Conservation (phyloP, 805 yeast genomes). For the Wickerhamiella shivajii region DNA sequence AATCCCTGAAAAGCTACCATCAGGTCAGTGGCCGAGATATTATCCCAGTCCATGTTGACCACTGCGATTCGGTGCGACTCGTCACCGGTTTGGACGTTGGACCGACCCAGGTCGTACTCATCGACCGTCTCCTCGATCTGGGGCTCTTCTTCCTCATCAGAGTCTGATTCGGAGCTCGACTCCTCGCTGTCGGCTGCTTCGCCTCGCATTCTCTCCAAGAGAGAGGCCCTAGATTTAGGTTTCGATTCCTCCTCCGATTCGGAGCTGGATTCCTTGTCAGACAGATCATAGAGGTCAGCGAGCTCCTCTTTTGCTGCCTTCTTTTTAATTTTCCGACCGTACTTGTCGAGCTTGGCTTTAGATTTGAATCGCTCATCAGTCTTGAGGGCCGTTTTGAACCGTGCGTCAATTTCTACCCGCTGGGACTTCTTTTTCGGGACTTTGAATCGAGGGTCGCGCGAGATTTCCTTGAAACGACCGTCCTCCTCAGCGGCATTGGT, state of each 20-base stretch:
- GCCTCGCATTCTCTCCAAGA: slow-evolving; percentile 18
- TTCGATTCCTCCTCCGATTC: slow-evolving; percentile 12
- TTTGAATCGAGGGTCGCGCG: slow-evolving; percentile 78
- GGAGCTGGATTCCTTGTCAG: slow-evolving; percentile 24
- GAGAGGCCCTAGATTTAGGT: slow-evolving; percentile 11
- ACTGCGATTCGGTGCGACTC: slow-evolving; percentile 74
- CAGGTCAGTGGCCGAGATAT: slow-evolving; percentile 71
- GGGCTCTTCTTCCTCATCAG: slow-evolving; percentile 14
- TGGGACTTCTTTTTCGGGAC: slow-evolving; percentile 53
- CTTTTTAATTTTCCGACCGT: slow-evolving; percentile 58
- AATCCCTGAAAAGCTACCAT: slow-evolving; percentile 82
- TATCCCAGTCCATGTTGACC: slow-evolving; percentile 96
- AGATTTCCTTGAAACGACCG: slow-evolving; percentile 63
- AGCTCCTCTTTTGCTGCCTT: slow-evolving; percentile 36
- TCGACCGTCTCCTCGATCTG: slow-evolving; percentile 16
- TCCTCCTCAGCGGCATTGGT: slow-evolving; percentile 37
- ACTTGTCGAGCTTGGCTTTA: slow-evolving; percentile 59
- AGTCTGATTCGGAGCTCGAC: slow-evolving; percentile 5
- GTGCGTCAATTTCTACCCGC: slow-evolving; percentile 67
- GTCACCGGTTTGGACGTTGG: slow-evolving; percentile 71
- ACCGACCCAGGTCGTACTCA: slow-evolving; percentile 25
- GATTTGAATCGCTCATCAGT: slow-evolving; percentile 43
- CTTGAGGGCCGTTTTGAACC: slow-evolving; percentile 59
- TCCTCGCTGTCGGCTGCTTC: slow-evolving; percentile 7
- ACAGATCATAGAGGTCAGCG: slow-evolving; percentile 50